These are phyloP conservation scores for Ophiostoma ips DNA, from an alignment of 2,329 filamentous ascomycete species.

Conservation along the genomic window DNA sequence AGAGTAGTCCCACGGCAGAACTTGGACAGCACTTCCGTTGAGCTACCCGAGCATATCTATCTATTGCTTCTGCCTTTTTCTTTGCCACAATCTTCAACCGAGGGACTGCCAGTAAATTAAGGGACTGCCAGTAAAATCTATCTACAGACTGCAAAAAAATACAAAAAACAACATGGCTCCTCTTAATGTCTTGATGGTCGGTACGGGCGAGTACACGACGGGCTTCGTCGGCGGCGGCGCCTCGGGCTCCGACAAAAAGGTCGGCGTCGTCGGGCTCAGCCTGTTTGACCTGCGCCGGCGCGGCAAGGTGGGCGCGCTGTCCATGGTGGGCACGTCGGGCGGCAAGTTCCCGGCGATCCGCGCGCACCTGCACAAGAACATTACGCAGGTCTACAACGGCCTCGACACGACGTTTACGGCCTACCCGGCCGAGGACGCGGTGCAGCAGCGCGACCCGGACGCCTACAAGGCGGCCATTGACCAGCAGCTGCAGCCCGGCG, in stretches of 20 bases:
- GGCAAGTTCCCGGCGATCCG: slow-evolving; percentile 83
- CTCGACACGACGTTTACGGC: slow-evolving; percentile 78
- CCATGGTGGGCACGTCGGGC: slow-evolving; percentile 83
- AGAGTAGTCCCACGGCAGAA: too few species aligned
- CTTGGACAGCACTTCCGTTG: too few species aligned
- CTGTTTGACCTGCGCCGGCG: slow-evolving; percentile 78
- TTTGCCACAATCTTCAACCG: too few species aligned
- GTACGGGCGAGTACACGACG: slow-evolving; percentile 93
- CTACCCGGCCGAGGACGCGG: slow-evolving; percentile 56
- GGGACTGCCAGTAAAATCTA: too few species aligned
- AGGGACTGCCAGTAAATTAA: too few species aligned
- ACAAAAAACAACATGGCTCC: slow-evolving; percentile 33
- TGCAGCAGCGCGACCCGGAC: slow-evolving; percentile 58
- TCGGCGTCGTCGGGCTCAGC: slow-evolving; percentile 81
- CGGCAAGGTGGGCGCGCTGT: slow-evolving; percentile 73
- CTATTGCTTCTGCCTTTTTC: too few species aligned
- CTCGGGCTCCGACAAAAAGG: slow-evolving; percentile 87
- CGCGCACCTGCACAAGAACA: slow-evolving; percentile 76
- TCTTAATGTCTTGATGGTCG: slow-evolving; percentile 62
- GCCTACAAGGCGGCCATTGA: slow-evolving; percentile 86
- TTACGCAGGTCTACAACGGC: slow-evolving; percentile 73
- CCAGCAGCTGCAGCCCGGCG: slow-evolving; percentile 59
- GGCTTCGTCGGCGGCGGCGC: slow-evolving; percentile 76
- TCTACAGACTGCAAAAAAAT: not conserved
- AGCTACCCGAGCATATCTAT: too few species aligned